phyloP scores from a whole-genome alignment of 441 rosid genomes.

The Isatis lusitanica region DNA sequence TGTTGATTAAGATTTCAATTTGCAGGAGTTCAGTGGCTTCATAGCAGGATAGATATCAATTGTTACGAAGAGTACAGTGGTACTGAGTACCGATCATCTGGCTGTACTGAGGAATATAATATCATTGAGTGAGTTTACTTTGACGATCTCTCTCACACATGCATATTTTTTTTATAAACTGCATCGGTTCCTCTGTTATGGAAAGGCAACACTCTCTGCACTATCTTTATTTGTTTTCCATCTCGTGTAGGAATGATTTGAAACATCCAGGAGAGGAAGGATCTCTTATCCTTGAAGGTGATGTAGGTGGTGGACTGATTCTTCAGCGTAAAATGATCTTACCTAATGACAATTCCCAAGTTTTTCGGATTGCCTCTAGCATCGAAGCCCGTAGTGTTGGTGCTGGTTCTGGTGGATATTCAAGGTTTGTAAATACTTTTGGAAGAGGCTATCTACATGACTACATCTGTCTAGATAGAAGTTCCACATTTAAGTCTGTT shows the following conservation, averaged over 20 bases:
- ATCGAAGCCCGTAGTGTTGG: constrained; percentile 76
- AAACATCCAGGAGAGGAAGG: constrained; percentile 83
- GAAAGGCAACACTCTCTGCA: not conserved
- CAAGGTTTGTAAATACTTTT: constrained; percentile 56
- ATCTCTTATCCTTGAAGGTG: constrained; percentile 69
- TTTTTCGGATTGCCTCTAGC: constrained; percentile 63
- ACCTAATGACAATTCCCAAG: constrained; percentile 46
- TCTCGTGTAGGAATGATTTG: constrained; percentile 64
- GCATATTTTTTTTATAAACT: too few species aligned
- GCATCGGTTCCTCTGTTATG: too few species aligned
- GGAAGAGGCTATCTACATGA: not conserved
- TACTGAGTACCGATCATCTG: constrained; percentile 87
- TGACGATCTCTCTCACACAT: not conserved
- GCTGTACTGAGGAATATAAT: constrained; percentile 81
- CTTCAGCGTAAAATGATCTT: constrained; percentile 58
- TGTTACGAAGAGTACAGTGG: constrained; percentile 95
- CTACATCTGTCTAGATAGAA: not conserved
- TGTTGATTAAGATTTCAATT: constrained; percentile 3
- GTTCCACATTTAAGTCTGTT: too few species aligned
- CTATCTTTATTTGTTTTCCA: not conserved
- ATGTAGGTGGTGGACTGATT: constrained; percentile 81
- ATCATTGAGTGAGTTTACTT: constrained; percentile 62
- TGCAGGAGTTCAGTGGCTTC: constrained; percentile 91
- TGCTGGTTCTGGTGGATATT: constrained; percentile 95
- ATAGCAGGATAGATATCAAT: constrained; percentile 72